A percentile compares a stretch with the other conserved stretches of the same genome.
Conservation (phyloP, 495 filamentous ascomycete species). For the Daldinia caldariorum region DNA sequence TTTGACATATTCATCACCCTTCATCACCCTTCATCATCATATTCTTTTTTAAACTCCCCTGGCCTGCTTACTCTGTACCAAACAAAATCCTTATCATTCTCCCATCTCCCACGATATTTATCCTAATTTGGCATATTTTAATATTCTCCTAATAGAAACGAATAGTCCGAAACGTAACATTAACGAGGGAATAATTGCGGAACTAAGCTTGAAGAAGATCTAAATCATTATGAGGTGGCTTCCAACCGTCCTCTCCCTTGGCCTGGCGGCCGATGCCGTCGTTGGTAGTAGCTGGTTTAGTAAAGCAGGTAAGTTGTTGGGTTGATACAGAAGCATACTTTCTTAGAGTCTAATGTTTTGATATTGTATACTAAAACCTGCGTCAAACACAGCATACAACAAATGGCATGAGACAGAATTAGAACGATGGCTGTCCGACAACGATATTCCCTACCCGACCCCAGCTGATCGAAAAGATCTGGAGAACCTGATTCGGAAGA, state of each 20-base stretch:
- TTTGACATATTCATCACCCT: conserved; percentile 26
- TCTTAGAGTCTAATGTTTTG: neutral
- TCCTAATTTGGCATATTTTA: neutral
- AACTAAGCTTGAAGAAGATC: neutral
- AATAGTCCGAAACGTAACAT: neutral
- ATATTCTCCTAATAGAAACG: neutral
- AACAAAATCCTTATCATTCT: conserved; percentile 31
- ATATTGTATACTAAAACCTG: neutral
- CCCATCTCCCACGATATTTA: conserved; percentile 21
- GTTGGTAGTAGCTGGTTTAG: conserved; percentile 81
- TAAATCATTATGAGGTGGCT: conserved; percentile 75
- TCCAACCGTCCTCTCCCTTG: conserved; percentile 72
- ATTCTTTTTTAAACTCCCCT: conserved; percentile 29
- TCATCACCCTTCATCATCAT: conserved; percentile 39
- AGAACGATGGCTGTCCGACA: conserved; percentile 94
- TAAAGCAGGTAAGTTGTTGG: conserved; percentile 77
- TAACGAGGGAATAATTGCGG: neutral
- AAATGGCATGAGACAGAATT: conserved; percentile 99
- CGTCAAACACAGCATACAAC: conserved; percentile 78
- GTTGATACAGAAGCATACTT: conserved; percentile 43
- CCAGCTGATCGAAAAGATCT: conserved; percentile 88
- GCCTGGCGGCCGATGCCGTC: conserved; percentile 73
- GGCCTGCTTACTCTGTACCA: neutral
- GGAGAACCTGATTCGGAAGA: conserved; percentile 82
- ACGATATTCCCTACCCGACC: conserved; percentile 86